Conservation (phyloP, 345 rosid genomes). For the Populus nigra region DNA sequence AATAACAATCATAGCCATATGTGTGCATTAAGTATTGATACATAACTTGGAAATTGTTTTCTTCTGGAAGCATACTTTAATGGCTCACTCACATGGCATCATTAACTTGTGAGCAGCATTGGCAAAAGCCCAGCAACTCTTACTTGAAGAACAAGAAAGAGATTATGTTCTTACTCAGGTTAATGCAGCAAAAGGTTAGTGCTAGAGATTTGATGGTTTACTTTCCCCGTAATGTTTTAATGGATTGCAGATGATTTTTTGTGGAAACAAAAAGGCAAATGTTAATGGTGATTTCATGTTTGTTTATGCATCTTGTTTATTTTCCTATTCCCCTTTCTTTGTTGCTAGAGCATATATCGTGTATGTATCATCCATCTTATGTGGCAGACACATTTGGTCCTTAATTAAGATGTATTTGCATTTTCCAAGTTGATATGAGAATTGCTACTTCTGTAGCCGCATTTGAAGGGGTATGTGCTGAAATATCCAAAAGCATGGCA, state of each 20-base stretch:
- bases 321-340: neutral
- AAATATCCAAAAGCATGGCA: neutral
- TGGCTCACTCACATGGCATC: slow-evolving; percentile 15
- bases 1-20: neutral
- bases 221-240: neutral
- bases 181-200: slow-evolving; percentile 77
- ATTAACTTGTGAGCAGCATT: slow-evolving; percentile 58
- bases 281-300: neutral
- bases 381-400: neutral
- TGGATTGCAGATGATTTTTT: neutral
- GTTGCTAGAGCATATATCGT: neutral
- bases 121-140: slow-evolving; percentile 88
- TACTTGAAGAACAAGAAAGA: slow-evolving; percentile 84
- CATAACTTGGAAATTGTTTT: neutral
- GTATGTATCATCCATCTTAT: neutral
- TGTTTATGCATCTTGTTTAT: slow-evolving; percentile 7
- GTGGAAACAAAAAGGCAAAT: neutral
- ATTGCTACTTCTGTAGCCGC: neutral
- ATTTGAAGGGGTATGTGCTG: slow-evolving; percentile 3
- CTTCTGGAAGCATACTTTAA: neutral
- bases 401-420: neutral
- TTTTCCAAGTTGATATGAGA: neutral
- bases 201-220: neutral
- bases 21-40: neutral
- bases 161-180: slow-evolving; percentile 84